Evolutionary conservation across 176 grass and related monocot species (phyloP), one percentile per base, ranked within the genome.

Genomic region (Hsuehochloa calcarea): DNA sequence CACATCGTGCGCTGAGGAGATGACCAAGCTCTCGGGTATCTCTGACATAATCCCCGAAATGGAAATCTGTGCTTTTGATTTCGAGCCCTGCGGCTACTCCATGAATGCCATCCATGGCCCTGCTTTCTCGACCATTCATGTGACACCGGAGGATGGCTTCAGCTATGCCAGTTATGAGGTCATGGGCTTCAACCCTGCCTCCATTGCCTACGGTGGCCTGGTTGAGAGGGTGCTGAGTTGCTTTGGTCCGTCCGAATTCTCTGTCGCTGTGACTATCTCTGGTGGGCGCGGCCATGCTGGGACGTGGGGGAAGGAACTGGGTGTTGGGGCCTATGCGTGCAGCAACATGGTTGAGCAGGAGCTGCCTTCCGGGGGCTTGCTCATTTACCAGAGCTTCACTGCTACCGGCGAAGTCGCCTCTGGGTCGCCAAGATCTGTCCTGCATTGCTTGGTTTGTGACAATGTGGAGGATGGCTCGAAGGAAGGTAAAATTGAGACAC

Each of bases 21-120:
- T 91, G 89, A 91, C 89, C 37, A 91, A 87, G 76, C 75, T 87
- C 70, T 91, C 89, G 61, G 85, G 85, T 15, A 91, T 91, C 52
- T 84, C 75, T 1, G 81, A 87, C 12, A 87, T 91, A 3, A 87
- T 91, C 31, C 85, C 85, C 1, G 89, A 84, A 69, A 91, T 91
- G 85, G 80, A 91, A 52, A 84, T 91, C 10, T 91, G 89, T 2
- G 89, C 87, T 81, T 91, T 91, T 0, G 89, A 83, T 4, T 91
- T 91, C 0, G 89, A 91, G 64, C 85, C 89, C 6, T 91, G 89
- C 22, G 89, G 89, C 29, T 91, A 91, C 60, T 91, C 89, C 47
- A 91, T 91, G 89, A 91, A 87, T 45, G 89, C 85, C 43, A 70
- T 91, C 72, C 65, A 80, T 75, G 89, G 70, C 29, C 8, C 50